Percentiles rank a stretch among this genome's conserved stretches.
These are phyloP conservation scores for Cladosporium sp. DNA, from an alignment of 2,329 filamentous ascomycete species.

Conservation along the genomic window DNA sequence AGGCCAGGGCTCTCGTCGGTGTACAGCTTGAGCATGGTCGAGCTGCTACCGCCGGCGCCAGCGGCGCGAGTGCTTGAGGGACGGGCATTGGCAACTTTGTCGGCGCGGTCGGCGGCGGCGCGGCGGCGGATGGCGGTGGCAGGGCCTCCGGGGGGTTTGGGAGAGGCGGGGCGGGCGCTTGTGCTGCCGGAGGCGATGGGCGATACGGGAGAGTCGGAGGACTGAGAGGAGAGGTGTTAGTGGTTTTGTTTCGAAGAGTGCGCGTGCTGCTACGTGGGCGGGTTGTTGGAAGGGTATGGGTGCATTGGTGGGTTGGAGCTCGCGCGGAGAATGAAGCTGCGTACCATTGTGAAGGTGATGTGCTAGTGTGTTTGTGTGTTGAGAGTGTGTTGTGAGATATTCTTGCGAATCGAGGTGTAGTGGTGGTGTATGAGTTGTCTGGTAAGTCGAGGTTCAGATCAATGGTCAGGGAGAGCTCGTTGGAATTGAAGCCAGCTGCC, in stretches of 20 bases:
- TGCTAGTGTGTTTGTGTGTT: not conserved
- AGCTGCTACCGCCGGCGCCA: constrained; percentile 92
- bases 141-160: constrained; percentile 87
- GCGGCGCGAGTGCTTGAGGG: constrained; percentile 91
- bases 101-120: constrained; percentile 94
- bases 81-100: constrained; percentile 91
- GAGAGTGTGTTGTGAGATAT: no score
- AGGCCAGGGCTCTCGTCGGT: constrained; percentile 96
- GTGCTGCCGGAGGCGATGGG: constrained; percentile 39
- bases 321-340: not conserved
- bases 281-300: not conserved
- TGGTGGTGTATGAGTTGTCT: not conserved
- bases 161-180: constrained; percentile 78
- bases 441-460: not conserved
- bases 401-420: not conserved
- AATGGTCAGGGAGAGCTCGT: constrained; percentile 13
- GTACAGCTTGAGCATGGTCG: constrained; percentile 98
- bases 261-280: not conserved
- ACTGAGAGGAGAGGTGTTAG: constrained; percentile 5
- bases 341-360: constrained; percentile 18
- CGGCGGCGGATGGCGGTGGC: constrained; percentile 94
- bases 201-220: constrained; percentile 12
- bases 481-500: constrained; percentile 19
- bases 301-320: not conserved
- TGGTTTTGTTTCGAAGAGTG: not conserved